These are phyloP conservation scores for Glebionis coronaria DNA, from an alignment of 129 eudicot genomes.

Conservation along the genomic window DNA sequence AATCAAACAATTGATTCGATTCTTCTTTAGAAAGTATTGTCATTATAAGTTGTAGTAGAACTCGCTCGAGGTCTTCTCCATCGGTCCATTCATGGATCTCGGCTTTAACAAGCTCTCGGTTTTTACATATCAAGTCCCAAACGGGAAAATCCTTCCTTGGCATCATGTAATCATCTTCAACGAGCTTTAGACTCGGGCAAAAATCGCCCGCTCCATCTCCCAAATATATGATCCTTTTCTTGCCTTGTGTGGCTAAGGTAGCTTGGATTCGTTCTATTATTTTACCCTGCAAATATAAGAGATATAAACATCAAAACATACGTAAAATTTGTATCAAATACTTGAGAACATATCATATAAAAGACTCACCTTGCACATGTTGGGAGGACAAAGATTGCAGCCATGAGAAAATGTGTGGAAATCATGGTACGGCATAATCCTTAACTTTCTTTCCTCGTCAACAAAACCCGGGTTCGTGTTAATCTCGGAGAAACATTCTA, in stretches of 20 bases:
- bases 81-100: slow-evolving; percentile 60
- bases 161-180: slow-evolving; percentile 55
- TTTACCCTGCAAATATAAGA: slow-evolving; percentile 12
- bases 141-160: slow-evolving; percentile 80
- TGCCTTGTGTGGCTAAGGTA: slow-evolving; percentile 31
- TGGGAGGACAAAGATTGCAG: slow-evolving; percentile 83
- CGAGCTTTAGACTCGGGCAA: slow-evolving; percentile 70
- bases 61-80: slow-evolving; percentile 54
- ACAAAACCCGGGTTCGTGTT: slow-evolving; percentile 64
- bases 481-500: slow-evolving; percentile 61
- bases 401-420: slow-evolving; percentile 56
- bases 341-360: not conserved
- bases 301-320: not conserved
- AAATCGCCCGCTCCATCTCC: slow-evolving; percentile 88
- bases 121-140: slow-evolving; percentile 76
- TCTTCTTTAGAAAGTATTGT: slow-evolving; percentile 9
- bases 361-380: slow-evolving; percentile 84
- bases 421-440: slow-evolving; percentile 67
- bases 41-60: slow-evolving; percentile 38
- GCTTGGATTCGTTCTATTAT: slow-evolving; percentile 51
- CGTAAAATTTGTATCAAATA: not conserved
- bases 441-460: slow-evolving; percentile 55
- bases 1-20: slow-evolving; percentile 34
- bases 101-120: slow-evolving; percentile 42
- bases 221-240: slow-evolving; percentile 52